Conservation (phyloP, 495 filamentous ascomycete species). For the Usnea hakonensis region DNA sequence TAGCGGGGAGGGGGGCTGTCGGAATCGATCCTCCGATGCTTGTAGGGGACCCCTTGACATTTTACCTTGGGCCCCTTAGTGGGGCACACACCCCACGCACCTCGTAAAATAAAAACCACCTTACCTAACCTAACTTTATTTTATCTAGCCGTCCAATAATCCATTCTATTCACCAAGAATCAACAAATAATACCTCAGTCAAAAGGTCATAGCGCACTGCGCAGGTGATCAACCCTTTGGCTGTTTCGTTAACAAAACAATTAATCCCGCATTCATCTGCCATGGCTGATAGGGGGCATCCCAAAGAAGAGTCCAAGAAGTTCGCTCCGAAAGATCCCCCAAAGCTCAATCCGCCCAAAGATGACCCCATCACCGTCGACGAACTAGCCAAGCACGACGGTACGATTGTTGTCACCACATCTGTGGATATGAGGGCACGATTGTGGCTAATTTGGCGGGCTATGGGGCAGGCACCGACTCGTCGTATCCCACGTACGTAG, state of each 20-base stretch:
- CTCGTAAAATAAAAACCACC: too few relatives aligned
- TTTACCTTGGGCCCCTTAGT: too few relatives aligned
- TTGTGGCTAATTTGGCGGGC: conserved; percentile 3
- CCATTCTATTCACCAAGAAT: too few relatives aligned
- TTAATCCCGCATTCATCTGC: not conserved
- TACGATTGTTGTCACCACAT: conserved; percentile 33
- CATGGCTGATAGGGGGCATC: conserved; percentile 5
- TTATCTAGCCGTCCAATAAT: too few relatives aligned
- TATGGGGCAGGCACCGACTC: conserved; percentile 46
- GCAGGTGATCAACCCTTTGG: not conserved
- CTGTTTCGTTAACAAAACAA: not conserved
- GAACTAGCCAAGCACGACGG: conserved; percentile 76
- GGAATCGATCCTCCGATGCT: too few relatives aligned
- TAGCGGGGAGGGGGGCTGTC: too few relatives aligned
- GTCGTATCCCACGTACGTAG: conserved; percentile 72
- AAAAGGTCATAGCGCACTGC: not conserved
- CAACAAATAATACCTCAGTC: too few relatives aligned
- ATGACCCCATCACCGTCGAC: conserved; percentile 70
- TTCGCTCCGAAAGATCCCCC: conserved; percentile 84
- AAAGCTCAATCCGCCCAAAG: conserved; percentile 74
- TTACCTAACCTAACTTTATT: too few relatives aligned
- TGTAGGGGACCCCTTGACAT: too few relatives aligned
- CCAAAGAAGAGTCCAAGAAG: conserved; percentile 45
- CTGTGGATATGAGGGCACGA: not conserved
- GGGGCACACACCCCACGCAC: too few relatives aligned